Base-by-base conservation (phyloP, 225 moss, liverwort and hornwort species). In the Bryoerythrophyllum caledonicum region DNA sequence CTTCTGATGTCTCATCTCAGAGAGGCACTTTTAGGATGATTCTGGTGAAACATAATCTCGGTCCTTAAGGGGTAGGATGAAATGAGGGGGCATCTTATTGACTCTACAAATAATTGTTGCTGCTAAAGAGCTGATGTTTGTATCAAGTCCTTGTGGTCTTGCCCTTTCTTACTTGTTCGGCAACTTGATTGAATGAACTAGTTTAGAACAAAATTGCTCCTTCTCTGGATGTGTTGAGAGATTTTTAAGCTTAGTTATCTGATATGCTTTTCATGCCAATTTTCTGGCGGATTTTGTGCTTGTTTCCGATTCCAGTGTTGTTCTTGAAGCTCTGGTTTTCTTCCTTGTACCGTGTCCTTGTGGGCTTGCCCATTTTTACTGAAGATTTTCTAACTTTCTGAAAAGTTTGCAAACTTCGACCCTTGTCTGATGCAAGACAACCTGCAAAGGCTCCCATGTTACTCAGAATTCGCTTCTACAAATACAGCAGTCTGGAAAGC, bases 341-440 rank as follows among this genome's bases (percentile, higher is more conserved):
- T 77, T 53, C 27, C 60, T 70, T 59, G 65, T 77, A 63, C 14
- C 28, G 26, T 70, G 46, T 77, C 70, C 60, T 25, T 70, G 44
- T 70, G 64, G 58, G 78, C 70, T 74, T 74, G 49, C 23, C 41
- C 57, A 49, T 65, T 76, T 75, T 61, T 63, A 70, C 37, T 61
- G 1, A 10, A 38, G 38, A 38, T 38, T 38, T 38, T 9, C 38
- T 8, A 70, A 76, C 46, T 60, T 65, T 65, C 38, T 78, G 24
- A 57, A 78, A 60, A 80, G 72, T 10, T 52, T 32, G n/a, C n/a
- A n/a, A n/a, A n/a, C n/a, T n/a, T n/a, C n/a, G 30, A 58, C 59
- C 55, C n/a, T 21, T 73, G 26, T 79, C 73, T 63, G n/a, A n/a
- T n/a, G 85, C 34, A 91, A 82, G 34, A 88, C 93, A 44, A 93